These are phyloP conservation scores for Papiliotrema flavescens DNA, from an alignment of 1,284 basidiomycete genomes.

Conservation along the genomic window DNA sequence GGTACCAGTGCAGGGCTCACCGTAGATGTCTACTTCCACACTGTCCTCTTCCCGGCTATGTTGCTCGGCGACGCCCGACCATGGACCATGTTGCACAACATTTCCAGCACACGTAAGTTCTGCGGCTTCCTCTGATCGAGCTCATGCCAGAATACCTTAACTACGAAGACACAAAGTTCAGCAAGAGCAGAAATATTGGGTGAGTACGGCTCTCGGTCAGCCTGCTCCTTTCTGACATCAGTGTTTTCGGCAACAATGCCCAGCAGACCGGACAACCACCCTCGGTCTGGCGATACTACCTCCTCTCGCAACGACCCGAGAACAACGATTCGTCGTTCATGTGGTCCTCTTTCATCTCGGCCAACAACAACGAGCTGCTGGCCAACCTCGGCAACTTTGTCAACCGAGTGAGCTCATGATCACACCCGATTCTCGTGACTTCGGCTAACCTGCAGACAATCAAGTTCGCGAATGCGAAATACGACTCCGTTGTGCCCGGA, in stretches of 20 bases:
- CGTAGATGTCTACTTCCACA: conserved; percentile 92
- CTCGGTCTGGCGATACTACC: conserved; percentile 96
- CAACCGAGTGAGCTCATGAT: conserved; percentile 61
- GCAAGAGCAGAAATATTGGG: conserved; percentile 93
- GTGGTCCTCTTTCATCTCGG: conserved; percentile 91
- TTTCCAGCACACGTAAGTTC: conserved; percentile 82
- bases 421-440: background rate
- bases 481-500: conserved; percentile 74
- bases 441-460: conserved; percentile 53
- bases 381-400: conserved; percentile 99
- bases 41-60: conserved; percentile 89
- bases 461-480: conserved; percentile 89
- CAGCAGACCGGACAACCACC: conserved; percentile 87
- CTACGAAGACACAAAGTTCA: conserved; percentile 99
- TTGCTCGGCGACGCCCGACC: conserved; percentile 82
- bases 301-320: conserved; percentile 90
- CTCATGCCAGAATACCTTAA: conserved; percentile 79
- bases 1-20: background rate
- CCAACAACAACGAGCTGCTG: conserved; percentile 90
- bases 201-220: conserved; percentile 1
- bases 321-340: conserved; percentile 94
- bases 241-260: conserved; percentile 91
- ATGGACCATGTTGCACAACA: conserved; percentile 93
- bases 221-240: conserved; percentile 7
- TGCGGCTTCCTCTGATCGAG: background rate